These are phyloP conservation scores for Capronia americana DNA, from an alignment of 2,329 filamentous ascomycete species.

Conservation along the genomic window DNA sequence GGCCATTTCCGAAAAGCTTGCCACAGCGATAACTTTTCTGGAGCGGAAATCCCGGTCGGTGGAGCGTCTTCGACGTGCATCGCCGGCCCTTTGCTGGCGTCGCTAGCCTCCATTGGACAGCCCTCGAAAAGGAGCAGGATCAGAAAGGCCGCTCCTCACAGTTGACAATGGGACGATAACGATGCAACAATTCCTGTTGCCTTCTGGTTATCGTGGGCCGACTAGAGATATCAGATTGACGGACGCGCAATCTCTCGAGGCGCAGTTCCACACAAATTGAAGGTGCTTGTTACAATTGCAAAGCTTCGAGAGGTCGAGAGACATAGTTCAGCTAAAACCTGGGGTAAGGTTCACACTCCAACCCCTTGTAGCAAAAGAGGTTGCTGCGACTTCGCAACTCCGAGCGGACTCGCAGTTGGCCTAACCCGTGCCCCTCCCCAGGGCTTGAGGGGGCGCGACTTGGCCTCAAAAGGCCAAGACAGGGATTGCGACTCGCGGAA, in stretches of 20 bases:
- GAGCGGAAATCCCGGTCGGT: background rate
- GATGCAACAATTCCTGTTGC: background rate
- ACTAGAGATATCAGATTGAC: background rate
- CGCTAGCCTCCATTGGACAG: background rate
- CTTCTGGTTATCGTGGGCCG: background rate
- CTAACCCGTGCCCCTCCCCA: background rate
- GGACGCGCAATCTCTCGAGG: conserved; percentile 6
- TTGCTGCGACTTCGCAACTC: conserved; percentile 6
- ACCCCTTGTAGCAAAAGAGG: background rate
- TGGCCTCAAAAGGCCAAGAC: background rate
- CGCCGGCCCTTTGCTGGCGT: background rate
- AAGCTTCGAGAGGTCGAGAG: background rate
- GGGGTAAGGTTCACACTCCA: background rate
- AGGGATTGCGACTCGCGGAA: background rate
- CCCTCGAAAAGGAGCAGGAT: background rate
- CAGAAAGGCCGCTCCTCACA: background rate
- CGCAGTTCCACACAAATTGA: conserved; percentile 1
- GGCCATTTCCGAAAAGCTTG: conserved; percentile 30
- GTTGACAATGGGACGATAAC: background rate
- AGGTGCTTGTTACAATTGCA: background rate
- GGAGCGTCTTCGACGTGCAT: conserved; percentile 6
- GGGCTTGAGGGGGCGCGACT: background rate
- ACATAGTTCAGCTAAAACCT: conserved; percentile 1
- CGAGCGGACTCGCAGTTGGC: conserved; percentile 3
- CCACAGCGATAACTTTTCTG: conserved; percentile 13